Percentiles rank a stretch among this genome's conserved stretches.
phyloP scores from a whole-genome alignment of 345 rosid species.

The Moricandia moricandioides region DNA sequence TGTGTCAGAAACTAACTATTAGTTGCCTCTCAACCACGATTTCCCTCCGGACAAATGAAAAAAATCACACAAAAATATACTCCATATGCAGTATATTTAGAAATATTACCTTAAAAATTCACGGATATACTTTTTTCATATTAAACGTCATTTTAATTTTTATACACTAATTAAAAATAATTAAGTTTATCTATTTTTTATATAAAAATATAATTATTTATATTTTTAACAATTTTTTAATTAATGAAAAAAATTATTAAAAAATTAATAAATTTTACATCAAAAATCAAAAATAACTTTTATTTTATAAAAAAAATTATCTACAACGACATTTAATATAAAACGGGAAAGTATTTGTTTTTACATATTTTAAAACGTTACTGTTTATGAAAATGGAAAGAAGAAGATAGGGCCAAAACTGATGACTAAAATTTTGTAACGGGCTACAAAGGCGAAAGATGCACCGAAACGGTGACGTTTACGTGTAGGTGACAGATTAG shows the following conservation, averaged over 20 bases:
- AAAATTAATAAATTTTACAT: no score
- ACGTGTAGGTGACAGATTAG: constrained; percentile 31
- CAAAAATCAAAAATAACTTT: no score
- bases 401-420: neutral
- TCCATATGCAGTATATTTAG: neutral
- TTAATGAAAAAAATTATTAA: no score
- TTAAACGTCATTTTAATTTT: no score
- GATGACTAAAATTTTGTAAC: neutral
- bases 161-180: no score
- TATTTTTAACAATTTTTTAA: no score
- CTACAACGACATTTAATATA: no score
- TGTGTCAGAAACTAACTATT: constrained; percentile 32
- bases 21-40: constrained; percentile 13
- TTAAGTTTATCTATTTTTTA: no score
- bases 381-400: neutral
- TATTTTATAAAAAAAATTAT: no score
- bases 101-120: neutral
- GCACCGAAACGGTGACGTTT: constrained; percentile 27
- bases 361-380: neutral
- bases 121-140: no score
- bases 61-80: neutral
- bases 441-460: neutral
- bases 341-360: no score
- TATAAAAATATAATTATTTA: no score
- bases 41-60: neutral